A percentile compares a stretch with the other conserved stretches of the same genome.
phyloP scores from a whole-genome alignment of 1,139 yeast genomes.

The Sugiyamaella castrensis region DNA sequence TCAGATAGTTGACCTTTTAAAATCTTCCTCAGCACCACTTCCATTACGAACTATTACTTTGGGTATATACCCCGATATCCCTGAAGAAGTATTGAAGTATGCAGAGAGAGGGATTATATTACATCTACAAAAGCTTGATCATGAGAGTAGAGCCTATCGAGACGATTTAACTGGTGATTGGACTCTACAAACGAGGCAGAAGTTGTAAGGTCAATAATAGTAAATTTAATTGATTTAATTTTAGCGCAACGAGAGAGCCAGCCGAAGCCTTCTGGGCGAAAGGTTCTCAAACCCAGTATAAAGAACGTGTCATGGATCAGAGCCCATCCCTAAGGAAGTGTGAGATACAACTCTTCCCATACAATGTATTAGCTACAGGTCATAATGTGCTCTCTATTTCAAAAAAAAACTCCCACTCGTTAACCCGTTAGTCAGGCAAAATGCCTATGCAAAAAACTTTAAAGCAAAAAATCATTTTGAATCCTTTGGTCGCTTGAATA shows the following conservation, averaged over 20 bases:
- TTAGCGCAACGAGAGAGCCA: neutral
- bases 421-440: too few species aligned
- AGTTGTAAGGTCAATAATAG: slow-evolving; percentile 9
- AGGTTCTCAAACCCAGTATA: too few species aligned
- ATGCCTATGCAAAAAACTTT: neutral
- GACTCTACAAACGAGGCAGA: slow-evolving; percentile 12
- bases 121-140: slow-evolving; percentile 35
- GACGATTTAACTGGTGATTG: slow-evolving; percentile 15
- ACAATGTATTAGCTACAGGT: too few species aligned
- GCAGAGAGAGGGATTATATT: slow-evolving; percentile 36
- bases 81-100: slow-evolving; percentile 30
- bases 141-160: slow-evolving; percentile 25
- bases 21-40: slow-evolving; percentile 19
- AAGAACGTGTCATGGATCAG: too few species aligned
- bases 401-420: too few species aligned
- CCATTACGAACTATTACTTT: slow-evolving; percentile 29
- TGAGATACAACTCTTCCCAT: too few species aligned
- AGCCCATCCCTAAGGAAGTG: too few species aligned
- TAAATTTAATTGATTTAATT: neutral
- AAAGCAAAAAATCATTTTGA: neutral
- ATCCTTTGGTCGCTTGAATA: slow-evolving; percentile 54
- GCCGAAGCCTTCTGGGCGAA: too few species aligned
- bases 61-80: slow-evolving; percentile 34
- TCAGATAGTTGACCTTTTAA: slow-evolving; percentile 31
- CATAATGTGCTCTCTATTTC: too few species aligned